Conservation (phyloP, 176 grass and related monocot genomes). For the Carex myosuroides region DNA sequence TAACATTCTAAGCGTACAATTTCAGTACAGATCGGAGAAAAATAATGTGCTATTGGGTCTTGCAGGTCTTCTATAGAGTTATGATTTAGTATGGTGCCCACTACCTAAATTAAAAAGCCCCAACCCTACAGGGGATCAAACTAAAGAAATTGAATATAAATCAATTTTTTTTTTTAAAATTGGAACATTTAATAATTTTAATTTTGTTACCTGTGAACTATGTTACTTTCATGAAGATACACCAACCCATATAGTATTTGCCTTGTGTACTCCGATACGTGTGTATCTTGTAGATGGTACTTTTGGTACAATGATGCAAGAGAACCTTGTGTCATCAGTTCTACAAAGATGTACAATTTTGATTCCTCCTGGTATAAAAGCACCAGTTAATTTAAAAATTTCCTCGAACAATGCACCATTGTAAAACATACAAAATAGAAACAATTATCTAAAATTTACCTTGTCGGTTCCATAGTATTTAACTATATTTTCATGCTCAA, state of each 20-base stretch:
- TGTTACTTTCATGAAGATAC: constrained; percentile 86
- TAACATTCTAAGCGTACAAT: not conserved
- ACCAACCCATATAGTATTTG: constrained; percentile 86
- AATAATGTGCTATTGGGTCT: not conserved
- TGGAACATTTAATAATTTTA: not conserved
- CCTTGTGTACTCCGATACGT: constrained; percentile 87
- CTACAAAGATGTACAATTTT: constrained; percentile 86
- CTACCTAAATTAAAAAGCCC: not conserved
- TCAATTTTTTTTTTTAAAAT: not conserved
- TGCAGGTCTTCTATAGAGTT: not conserved
- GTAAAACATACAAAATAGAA: constrained; percentile 2
- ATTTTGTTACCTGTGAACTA: constrained; percentile 73
- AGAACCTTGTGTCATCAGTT: constrained; percentile 98
- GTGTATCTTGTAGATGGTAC: constrained; percentile 66
- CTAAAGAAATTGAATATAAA: not conserved
- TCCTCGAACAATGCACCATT: not conserved
- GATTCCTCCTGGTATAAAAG: constrained; percentile 63
- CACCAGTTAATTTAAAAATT: constrained; percentile 17
- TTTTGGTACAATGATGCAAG: constrained; percentile 80
- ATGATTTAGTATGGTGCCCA: not conserved
- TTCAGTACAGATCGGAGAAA: not conserved
- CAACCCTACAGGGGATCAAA: not conserved
- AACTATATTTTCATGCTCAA: constrained; percentile 98
- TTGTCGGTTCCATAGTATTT: constrained; percentile 97
- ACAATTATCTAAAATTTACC: constrained; percentile 45